phyloP scores from a whole-genome alignment of 495 filamentous ascomycete species.

The Pseudomonodictys pantanalensis region DNA sequence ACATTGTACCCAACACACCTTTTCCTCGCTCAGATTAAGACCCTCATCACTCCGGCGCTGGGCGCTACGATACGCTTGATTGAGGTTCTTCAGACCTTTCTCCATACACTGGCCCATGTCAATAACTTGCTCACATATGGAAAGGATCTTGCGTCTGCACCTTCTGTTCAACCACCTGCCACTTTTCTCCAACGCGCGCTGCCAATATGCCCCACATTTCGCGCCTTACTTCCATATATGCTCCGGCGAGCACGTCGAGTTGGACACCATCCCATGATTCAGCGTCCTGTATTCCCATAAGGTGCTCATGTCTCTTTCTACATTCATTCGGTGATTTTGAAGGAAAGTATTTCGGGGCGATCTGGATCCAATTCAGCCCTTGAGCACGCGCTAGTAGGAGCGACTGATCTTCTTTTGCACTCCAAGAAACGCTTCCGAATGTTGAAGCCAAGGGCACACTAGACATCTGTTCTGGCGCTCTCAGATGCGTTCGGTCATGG shows the following conservation, averaged over 20 bases:
- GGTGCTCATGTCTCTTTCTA: conserved; percentile 71
- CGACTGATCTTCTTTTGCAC: conserved; percentile 59
- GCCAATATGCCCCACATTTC: conserved; percentile 70
- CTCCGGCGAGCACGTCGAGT: conserved; percentile 61
- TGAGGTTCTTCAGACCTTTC: conserved; percentile 51
- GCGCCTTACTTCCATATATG: conserved; percentile 65
- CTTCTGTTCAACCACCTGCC: conserved; percentile 67
- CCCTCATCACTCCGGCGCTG: too few relatives aligned
- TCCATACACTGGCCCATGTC: conserved; percentile 50
- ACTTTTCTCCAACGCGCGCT: conserved; percentile 60
- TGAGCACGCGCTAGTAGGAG: conserved; percentile 60
- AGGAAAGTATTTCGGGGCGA: conserved; percentile 65
- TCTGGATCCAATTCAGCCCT: conserved; percentile 70
- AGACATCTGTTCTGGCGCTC: too few relatives aligned
- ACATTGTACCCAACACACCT: too few relatives aligned
- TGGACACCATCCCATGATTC: conserved; percentile 68
- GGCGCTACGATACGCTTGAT: conserved; percentile 43
- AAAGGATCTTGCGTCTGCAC: conserved; percentile 47
- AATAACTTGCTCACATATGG: too few relatives aligned
- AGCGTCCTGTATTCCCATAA: conserved; percentile 62
- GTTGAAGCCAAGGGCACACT: too few relatives aligned
- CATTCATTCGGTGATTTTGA: conserved; percentile 74
- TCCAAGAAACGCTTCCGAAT: conserved; percentile 54
- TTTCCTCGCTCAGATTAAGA: too few relatives aligned
- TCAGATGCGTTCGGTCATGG: too few relatives aligned